Evolutionary conservation across 257 asterid genomes (phyloP).

Genomic region (Forsythia viridissima): DNA sequence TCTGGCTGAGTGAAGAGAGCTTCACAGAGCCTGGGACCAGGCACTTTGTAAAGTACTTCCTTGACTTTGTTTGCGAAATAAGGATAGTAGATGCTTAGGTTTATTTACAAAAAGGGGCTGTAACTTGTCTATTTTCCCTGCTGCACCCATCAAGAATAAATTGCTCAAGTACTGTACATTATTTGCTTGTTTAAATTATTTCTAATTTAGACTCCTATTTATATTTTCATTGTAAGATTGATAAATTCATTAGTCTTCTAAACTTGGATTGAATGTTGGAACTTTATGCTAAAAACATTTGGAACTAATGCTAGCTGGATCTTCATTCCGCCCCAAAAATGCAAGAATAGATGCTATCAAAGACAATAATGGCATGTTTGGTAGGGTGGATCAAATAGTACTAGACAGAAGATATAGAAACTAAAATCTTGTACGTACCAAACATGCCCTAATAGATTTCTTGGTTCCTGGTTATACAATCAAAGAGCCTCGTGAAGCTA

Average conservation of each 20-base stretch:
- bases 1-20: conserved; percentile 14
- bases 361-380: neutral
- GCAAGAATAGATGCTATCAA: neutral
- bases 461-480: too few species aligned
- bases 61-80: conserved; percentile 11
- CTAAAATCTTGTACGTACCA: neutral
- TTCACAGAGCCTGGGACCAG: conserved; percentile 6
- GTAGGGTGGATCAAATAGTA: neutral
- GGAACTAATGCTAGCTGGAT: neutral
- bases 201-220: conserved; percentile 12
- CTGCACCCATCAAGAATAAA: conserved; percentile 20
- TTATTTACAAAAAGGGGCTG: conserved; percentile 1
- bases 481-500: too few species aligned
- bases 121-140: conserved; percentile 9
- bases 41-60: conserved; percentile 12
- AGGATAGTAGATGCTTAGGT: conserved; percentile 12
- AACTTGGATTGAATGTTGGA: neutral
- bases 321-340: neutral
- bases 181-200: conserved; percentile 12
- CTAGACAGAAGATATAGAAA: neutral
- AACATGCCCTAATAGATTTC: neutral
- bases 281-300: neutral
- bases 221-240: neutral
- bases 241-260: neutral
- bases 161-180: conserved; percentile 17